phyloP scores from a whole-genome alignment of 1,284 basidiomycete species.

The Dichomitus squalens region DNA sequence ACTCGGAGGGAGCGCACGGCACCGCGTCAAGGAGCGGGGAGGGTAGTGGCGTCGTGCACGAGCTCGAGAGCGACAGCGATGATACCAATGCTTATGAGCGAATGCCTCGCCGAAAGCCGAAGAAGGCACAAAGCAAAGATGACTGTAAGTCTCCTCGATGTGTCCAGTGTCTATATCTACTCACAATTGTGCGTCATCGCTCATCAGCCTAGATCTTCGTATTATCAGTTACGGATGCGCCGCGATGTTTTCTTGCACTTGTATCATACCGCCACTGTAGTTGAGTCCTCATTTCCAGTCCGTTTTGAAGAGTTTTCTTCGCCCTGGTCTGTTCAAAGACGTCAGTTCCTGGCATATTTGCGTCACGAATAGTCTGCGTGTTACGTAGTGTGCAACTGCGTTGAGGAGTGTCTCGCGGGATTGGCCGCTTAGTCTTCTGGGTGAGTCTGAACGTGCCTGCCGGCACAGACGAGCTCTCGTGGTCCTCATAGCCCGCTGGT shows the following conservation, averaged over 20 bases:
- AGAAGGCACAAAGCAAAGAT: constrained; percentile 45
- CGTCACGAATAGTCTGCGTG: too few species aligned
- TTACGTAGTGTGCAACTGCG: too few species aligned
- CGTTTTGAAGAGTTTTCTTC: neutral
- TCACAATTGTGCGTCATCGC: neutral
- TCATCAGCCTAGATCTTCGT: neutral
- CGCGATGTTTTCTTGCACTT: neutral
- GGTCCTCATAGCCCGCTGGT: too few species aligned
- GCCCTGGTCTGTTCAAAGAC: too few species aligned
- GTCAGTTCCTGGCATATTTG: neutral
- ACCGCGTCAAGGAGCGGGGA: constrained; percentile 26
- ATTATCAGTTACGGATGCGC: neutral
- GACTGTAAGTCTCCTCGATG: constrained; percentile 3
- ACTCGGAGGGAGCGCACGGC: constrained; percentile 27
- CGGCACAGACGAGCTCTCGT: too few species aligned
- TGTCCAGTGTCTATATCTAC: neutral
- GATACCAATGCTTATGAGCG: constrained; percentile 62
- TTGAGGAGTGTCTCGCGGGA: too few species aligned
- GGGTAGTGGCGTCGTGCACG: constrained; percentile 34
- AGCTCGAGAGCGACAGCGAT: constrained; percentile 35
- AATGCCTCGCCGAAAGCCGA: constrained; percentile 39
- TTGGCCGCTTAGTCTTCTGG: too few species aligned
- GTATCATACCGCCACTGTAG: constrained; percentile 1
- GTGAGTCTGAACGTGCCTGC: too few species aligned
- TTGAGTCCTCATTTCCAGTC: neutral